Conservation (phyloP, 2,329 filamentous ascomycete genomes). For the Penicillium sclerotigenum region DNA sequence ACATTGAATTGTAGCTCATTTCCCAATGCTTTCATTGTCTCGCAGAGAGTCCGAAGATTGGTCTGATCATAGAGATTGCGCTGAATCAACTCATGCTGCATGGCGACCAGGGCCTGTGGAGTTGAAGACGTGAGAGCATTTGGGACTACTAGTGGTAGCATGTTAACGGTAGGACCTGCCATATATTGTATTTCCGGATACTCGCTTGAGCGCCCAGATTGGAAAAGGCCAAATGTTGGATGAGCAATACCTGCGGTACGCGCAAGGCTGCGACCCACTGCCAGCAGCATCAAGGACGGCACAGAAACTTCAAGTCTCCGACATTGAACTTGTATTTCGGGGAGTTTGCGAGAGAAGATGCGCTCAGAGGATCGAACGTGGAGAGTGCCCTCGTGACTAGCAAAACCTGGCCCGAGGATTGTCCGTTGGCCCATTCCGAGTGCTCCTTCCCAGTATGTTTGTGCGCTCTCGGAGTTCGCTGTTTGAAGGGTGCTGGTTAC, state of each 20-base stretch:
- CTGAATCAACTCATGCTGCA: conserved; percentile 1
- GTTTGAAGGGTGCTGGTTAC: neutral
- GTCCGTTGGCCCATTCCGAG: neutral
- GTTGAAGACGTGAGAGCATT: neutral
- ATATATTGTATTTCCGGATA: neutral
- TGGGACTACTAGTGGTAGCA: neutral
- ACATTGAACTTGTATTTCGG: neutral
- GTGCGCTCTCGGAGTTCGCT: neutral
- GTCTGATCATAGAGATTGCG: neutral
- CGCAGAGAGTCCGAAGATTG: neutral
- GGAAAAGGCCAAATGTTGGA: conserved; percentile 4
- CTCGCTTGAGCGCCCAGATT: conserved; percentile 1
- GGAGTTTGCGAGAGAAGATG: neutral
- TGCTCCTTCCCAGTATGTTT: neutral
- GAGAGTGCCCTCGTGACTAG: neutral
- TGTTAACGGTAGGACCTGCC: neutral
- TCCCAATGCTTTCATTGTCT: neutral
- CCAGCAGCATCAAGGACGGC: neutral
- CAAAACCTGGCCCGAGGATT: neutral
- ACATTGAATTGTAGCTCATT: conserved; percentile 1
- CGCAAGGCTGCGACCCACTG: neutral
- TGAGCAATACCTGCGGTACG: neutral
- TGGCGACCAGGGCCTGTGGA: neutral
- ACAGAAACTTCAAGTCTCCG: neutral
- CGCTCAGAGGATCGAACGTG: neutral